These are phyloP conservation scores for Grosmannia serpens DNA, from an alignment of 2,329 filamentous ascomycete species.

Conservation along the genomic window DNA sequence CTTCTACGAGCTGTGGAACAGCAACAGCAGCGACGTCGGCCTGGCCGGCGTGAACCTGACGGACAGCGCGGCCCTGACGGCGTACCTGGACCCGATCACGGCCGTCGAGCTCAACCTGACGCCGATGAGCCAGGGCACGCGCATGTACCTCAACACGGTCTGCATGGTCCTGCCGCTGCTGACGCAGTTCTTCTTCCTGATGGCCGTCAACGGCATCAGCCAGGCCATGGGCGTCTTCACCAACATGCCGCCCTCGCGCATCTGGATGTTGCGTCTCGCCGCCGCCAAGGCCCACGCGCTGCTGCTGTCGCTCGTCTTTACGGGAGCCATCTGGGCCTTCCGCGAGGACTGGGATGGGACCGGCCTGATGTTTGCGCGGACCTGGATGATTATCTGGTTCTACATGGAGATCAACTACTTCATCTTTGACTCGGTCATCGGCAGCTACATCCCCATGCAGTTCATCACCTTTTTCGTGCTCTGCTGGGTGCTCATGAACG, in stretches of 20 bases:
- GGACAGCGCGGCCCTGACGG: not conserved
- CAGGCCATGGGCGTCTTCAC: conserved; percentile 3
- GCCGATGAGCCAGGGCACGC: conserved; percentile 22
- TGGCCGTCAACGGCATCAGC: conserved; percentile 19
- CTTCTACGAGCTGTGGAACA: conserved; percentile 12
- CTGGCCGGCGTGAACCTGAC: conserved; percentile 16
- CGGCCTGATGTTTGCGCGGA: conserved; percentile 16
- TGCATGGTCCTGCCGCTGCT: conserved; percentile 25
- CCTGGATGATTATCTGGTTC: conserved; percentile 24
- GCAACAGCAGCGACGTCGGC: conserved; percentile 8
- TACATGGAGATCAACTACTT: conserved; percentile 10
- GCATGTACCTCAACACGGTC: conserved; percentile 26
- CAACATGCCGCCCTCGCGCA: not conserved
- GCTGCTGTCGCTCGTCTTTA: conserved; percentile 24
- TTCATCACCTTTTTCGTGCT: conserved; percentile 12
- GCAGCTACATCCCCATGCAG: not conserved
- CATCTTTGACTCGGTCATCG: conserved; percentile 1
- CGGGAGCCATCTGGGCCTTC: conserved; percentile 33
- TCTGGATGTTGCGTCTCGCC: conserved; percentile 17
- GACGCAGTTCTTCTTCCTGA: conserved; percentile 20
- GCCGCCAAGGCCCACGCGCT: conserved; percentile 20
- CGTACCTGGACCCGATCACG: conserved; percentile 20
- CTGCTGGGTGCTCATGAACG: conserved; percentile 31
- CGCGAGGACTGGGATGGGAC: conserved; percentile 27
- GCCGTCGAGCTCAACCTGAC: conserved; percentile 18